Evolutionary conservation across 2,329 filamentous ascomycete genomes (phyloP), one percentile per base, ranked within the genome.

Genomic region (Pleurostoma richardsiae): DNA sequence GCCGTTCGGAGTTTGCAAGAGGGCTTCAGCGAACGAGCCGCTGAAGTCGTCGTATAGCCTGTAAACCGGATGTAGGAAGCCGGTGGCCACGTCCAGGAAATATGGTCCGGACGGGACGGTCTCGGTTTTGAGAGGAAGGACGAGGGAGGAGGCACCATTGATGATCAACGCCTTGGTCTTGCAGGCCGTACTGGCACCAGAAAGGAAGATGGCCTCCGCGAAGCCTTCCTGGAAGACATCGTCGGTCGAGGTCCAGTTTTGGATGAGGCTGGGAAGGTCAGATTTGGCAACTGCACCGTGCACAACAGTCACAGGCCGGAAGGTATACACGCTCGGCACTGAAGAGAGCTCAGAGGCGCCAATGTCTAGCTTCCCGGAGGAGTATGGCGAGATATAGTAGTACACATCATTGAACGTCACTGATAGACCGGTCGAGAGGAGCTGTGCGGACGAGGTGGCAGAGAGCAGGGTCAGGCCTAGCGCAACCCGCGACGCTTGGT

Each of bases 31-130:
- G 45, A 68, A 68, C 6, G 63, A 52, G 4, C 59, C 59, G 4
- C 60, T 56, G 40, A 61, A 64, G 46, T 67, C 64, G 3, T 56
- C 54, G 51, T 69, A 69, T 4, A 68, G 56, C 1, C 65, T 57
- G 49, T 64, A 66, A 30, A 61, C 65, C 11, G 59, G 61, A 46
- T 66, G 59, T 33, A 66, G 47, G 2, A 54, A 48, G 0, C 66
- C 66, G 2, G 60, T 61, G 27, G 51, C 41, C 2, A 52, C 50
- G 28, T 68, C 56, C 7, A 68, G 48, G 51, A 69, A 68, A 53
- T 69, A 69, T 0, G 66, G 66, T 0, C 66, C 66, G 0, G 61
- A 61, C 4, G 64, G 59, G 26, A 65, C 51, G 28, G 47, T 45
- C 39, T 46, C 41, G 38, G 47, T 44, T 26, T 45, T 46, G 31